A percentile compares a stretch with the other conserved stretches of the same genome.
Conservation (phyloP, 345 rosid species). For the Eucalyptus virginea region DNA sequence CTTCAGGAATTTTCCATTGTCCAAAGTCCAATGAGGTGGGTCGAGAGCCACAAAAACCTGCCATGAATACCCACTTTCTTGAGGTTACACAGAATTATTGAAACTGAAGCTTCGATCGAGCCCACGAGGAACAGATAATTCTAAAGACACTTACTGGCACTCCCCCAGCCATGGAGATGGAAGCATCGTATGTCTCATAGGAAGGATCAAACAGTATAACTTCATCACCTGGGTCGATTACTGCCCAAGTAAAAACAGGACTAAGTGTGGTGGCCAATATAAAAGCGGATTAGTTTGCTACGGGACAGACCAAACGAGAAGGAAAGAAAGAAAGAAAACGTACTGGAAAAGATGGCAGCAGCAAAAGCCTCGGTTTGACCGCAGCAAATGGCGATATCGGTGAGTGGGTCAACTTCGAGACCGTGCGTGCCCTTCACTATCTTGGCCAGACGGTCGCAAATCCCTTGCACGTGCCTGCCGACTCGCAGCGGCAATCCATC, state of each 20-base stretch:
- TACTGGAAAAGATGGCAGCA: slow-evolving; percentile 37
- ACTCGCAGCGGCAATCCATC: neutral
- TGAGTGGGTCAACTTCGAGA: slow-evolving; percentile 30
- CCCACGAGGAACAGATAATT: neutral
- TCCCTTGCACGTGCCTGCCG: slow-evolving; percentile 52
- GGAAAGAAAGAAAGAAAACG: neutral
- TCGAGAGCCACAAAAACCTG: slow-evolving; percentile 51
- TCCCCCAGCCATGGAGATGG: slow-evolving; percentile 46
- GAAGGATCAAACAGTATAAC: slow-evolving; percentile 50
- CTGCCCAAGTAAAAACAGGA: slow-evolving; percentile 1
- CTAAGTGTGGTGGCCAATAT: neutral
- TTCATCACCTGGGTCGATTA: slow-evolving; percentile 46
- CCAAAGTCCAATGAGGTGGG: slow-evolving; percentile 46
- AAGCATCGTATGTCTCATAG: slow-evolving; percentile 38
- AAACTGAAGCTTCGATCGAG: neutral
- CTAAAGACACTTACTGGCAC: slow-evolving; percentile 23
- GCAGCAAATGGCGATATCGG: slow-evolving; percentile 47
- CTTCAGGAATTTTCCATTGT: slow-evolving; percentile 20
- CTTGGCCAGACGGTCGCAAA: slow-evolving; percentile 32
- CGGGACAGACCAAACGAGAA: neutral
- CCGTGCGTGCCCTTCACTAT: slow-evolving; percentile 21
- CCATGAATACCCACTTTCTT: neutral
- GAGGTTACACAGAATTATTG: neutral
- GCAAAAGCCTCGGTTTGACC: slow-evolving; percentile 74
- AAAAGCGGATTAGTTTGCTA: neutral